Evolutionary conservation across 164 flowering plant genomes (phyloP).

Genomic region (Cinnamomum micranthum): DNA sequence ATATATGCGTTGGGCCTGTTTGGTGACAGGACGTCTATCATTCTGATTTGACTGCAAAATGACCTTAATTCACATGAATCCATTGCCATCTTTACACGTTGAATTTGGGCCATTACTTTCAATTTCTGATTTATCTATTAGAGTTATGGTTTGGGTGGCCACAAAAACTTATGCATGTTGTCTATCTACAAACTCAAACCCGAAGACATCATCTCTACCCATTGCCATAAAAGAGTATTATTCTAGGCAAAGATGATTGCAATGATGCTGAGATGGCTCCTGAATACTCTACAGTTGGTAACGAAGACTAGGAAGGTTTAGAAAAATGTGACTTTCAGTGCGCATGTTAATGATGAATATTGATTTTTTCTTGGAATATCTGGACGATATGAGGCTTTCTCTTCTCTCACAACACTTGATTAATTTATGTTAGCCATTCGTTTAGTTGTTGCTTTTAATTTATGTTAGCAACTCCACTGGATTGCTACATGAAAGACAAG

Average conservation of each 20-base stretch:
- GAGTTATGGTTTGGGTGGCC: background rate
- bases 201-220: background rate
- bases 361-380: background rate
- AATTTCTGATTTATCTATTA: no score
- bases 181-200: background rate
- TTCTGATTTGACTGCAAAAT: background rate
- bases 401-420: no score
- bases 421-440: no score
- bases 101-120: background rate
- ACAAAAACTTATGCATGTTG: background rate
- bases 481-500: no score
- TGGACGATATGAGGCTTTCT: background rate
- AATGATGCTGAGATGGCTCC: slow-evolving; percentile 99
- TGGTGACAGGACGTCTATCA: no score
- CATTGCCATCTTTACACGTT: background rate
- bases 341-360: background rate
- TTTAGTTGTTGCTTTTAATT: no score
- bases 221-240: no score
- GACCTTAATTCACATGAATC: no score
- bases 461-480: no score
- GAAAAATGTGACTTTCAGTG: background rate
- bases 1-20: no score
- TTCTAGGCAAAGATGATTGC: slow-evolving; percentile 85
- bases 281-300: slow-evolving; percentile 95
- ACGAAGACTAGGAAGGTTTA: slow-evolving; percentile 96